A percentile compares a stretch with the other conserved stretches of the same genome.
These are phyloP conservation scores for Aspergillus udagawae DNA, from an alignment of 2,329 filamentous ascomycete species.

Conservation along the genomic window DNA sequence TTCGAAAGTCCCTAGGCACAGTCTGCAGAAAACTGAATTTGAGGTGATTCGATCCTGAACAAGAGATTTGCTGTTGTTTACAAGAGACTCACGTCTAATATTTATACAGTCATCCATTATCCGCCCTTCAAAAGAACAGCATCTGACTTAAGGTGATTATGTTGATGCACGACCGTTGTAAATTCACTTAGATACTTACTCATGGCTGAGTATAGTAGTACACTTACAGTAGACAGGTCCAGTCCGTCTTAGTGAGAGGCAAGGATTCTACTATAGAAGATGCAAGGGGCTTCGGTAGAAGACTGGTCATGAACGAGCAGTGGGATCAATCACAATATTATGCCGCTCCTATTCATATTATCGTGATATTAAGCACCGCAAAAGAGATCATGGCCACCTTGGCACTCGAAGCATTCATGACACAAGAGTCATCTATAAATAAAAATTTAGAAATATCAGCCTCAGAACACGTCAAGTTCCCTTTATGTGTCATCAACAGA, in stretches of 20 bases:
- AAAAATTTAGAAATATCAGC: background rate
- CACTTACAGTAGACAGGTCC: background rate
- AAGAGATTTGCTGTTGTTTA: too few relatives aligned
- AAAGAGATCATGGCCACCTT: background rate
- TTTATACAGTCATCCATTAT: background rate
- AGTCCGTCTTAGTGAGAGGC: background rate
- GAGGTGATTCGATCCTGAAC: background rate
- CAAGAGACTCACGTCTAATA: background rate
- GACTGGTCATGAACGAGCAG: background rate
- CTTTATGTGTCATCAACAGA: background rate
- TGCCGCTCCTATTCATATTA: too few relatives aligned
- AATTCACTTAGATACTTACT: background rate
- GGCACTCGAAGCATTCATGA: background rate
- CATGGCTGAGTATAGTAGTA: background rate
- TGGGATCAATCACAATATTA: background rate
- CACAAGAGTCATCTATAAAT: background rate
- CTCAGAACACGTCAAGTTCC: background rate
- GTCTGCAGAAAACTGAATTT: background rate
- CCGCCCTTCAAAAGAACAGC: too few relatives aligned
- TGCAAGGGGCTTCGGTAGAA: background rate
- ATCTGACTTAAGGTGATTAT: background rate
- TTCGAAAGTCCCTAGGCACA: background rate
- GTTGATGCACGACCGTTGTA: background rate
- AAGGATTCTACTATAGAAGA: too few relatives aligned
- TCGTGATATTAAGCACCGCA: too few relatives aligned